Evolutionary conservation across 2,329 filamentous ascomycete genomes (phyloP).

Genomic region (Fusarium xylarioides): DNA sequence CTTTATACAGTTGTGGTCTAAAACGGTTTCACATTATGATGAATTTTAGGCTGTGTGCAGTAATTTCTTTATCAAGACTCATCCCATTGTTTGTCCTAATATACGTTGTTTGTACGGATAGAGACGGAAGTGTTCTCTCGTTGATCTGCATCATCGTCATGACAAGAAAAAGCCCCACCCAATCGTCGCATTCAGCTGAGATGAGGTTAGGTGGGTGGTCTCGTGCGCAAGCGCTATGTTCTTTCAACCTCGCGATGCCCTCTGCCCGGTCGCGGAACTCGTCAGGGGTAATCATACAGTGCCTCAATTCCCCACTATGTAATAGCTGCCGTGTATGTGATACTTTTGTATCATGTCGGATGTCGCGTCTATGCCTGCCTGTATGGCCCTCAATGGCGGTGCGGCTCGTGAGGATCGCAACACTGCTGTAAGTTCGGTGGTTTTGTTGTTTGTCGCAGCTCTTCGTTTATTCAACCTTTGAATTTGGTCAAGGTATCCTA

Average conservation of each 20-base stretch:
- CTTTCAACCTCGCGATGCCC: conserved; percentile 2
- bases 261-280: background rate
- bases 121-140: conserved; percentile 2
- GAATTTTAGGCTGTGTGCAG: background rate
- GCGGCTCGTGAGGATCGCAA: background rate
- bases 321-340: background rate
- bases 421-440: background rate
- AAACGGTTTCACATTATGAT: no score
- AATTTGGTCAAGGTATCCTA: conserved; percentile 74
- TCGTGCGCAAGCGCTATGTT: conserved; percentile 35
- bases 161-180: conserved; percentile 33
- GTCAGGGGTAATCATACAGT: background rate
- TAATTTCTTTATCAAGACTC: background rate
- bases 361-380: background rate
- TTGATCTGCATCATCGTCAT: conserved; percentile 27
- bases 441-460: background rate
- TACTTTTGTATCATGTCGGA: background rate
- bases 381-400: background rate
- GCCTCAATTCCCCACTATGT: background rate
- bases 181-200: conserved; percentile 31
- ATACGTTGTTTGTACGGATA: background rate
- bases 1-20: background rate
- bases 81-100: background rate
- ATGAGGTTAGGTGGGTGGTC: conserved; percentile 31
- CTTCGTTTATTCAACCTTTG: conserved; percentile 63